phyloP scores from a whole-genome alignment of 345 rosid species.

The Luvunga scandens region DNA sequence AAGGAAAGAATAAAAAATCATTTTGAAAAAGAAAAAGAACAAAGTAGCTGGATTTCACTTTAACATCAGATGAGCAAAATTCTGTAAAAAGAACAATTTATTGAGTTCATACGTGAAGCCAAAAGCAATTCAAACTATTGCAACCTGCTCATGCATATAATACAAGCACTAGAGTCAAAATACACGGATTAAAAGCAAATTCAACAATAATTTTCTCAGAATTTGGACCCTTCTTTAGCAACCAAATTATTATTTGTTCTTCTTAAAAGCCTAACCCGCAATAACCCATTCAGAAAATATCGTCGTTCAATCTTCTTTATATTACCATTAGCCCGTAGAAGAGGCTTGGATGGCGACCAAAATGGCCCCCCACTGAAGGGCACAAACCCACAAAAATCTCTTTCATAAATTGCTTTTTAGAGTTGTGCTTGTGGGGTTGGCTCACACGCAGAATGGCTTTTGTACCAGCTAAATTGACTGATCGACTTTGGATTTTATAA shows the following conservation, averaged over 20 bases:
- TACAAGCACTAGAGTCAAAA: slow-evolving; percentile 7
- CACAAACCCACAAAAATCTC: slow-evolving; percentile 14
- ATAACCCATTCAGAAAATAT: slow-evolving; percentile 2
- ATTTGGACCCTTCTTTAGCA: slow-evolving; percentile 22
- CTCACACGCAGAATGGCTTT: neutral
- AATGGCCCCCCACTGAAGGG: neutral
- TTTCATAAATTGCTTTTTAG: neutral
- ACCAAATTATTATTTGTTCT: slow-evolving; percentile 17
- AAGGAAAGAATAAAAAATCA: neutral
- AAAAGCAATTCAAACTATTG: neutral
- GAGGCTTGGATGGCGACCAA: slow-evolving; percentile 29
- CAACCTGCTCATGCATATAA: neutral
- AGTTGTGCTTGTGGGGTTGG: neutral
- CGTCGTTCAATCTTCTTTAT: slow-evolving; percentile 1
- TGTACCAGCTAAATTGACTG: neutral
- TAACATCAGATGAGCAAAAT: neutral
- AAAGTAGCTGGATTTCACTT: neutral
- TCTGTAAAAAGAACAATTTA: neutral
- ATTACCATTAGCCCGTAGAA: slow-evolving; percentile 6
- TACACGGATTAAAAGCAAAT: slow-evolving; percentile 1
- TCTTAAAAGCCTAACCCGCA: slow-evolving; percentile 24
- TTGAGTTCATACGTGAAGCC: neutral
- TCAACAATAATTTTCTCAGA: slow-evolving; percentile 16
- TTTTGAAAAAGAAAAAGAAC: neutral
- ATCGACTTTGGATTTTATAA: neutral